Base-by-base conservation (phyloP, 306 rosid species). In the Dryas alaskensis region DNA sequence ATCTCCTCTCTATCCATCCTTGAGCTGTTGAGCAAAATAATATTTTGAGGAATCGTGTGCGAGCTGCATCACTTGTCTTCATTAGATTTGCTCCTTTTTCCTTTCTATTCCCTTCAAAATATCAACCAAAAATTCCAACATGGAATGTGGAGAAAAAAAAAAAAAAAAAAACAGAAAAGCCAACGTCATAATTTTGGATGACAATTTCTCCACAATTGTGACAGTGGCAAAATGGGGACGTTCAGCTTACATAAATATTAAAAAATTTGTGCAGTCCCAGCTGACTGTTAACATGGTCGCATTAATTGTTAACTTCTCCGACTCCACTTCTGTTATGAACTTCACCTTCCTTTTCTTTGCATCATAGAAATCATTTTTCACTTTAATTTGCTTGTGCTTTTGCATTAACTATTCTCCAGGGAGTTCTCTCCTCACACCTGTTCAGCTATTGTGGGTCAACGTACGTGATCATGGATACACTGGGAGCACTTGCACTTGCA, bases 191-290 rank as follows among this genome's bases (percentile, higher is more conserved):
- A 92, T 94, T 82, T 83, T 94, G 48, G 99, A 94, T 76, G 97
- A 94, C 77, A 94, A 94, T 83, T 94, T 94, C 95, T 84, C 99
- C 78, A 94, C 99, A 46, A 94, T 94, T 44, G 99, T 89, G 73
- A 92, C 99, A 12, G 97, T 94, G 69, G 96, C 89, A 22, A 93
- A 91, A 88, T 93, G 98, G 98, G 98, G 98, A 74, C 98, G 97
- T 60, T 94, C 99, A 0, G 96, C 91, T 65, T 92, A 94, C 84
- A 83, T 89, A 72, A 94, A 94, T 72, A 94, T 94, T 72, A 96
- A 94, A 83, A 94, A 94, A 81, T 94, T 92, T 22, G 99, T 94
- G 22, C 99, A 94, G 87, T 94, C 92, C 76, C 99, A 94, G 89
- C 80, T 94, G 81, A 94, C 97, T 0, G 96, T 94, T 73, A 94